Base-by-base conservation (phyloP, 805 yeast species). In the Zygosaccharomyces rouxii region DNA sequence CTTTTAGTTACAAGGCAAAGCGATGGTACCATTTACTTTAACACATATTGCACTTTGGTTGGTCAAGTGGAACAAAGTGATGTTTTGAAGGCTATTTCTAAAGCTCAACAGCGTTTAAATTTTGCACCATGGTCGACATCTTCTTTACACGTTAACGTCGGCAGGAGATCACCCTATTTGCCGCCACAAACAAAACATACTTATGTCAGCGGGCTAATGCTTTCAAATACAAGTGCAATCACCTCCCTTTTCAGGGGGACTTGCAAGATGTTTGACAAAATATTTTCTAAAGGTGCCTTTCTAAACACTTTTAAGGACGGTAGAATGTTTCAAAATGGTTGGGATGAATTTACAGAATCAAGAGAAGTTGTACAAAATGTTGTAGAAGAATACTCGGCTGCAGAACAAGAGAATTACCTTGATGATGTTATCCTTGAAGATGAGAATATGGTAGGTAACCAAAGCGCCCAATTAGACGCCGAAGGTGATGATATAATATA, bases 91-190 rank as follows among this genome's bases (percentile, higher is more conserved):
- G 89, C 86, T 0, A 68, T 79, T 16, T 60, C 77, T 2, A 80
- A 82, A 54, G 81, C 86, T 0, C 83, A 83, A 53, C 79, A 79
- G 45, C 67, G 92, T 47, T 73, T 89, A 0, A 74, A 78, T 23
- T 94, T 89, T 69, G 88, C 88, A 3, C 94, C 96, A 0, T 86
- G 96, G 89, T 79, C 89, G 0, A 81, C 94, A 0, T 78, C 89
- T 0, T 77, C 89, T 6, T 76, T 89, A 5, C 94, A 89, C 59
- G 72, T 89, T 0, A 89, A 92, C 6, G 72, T 82, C 42, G 89
- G 96, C 0, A 76, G 78, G 49, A 81, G 80, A 54, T 85, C 96
- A 7, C 84, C 89, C 4, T 85, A 71, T 49, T 38, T 59, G 21
- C 38, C 50, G 2, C 38, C 50, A 6, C 46, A 50, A 10, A 39